Base-by-base conservation (phyloP, 805 yeast genomes). In the Starmerella apicola region DNA sequence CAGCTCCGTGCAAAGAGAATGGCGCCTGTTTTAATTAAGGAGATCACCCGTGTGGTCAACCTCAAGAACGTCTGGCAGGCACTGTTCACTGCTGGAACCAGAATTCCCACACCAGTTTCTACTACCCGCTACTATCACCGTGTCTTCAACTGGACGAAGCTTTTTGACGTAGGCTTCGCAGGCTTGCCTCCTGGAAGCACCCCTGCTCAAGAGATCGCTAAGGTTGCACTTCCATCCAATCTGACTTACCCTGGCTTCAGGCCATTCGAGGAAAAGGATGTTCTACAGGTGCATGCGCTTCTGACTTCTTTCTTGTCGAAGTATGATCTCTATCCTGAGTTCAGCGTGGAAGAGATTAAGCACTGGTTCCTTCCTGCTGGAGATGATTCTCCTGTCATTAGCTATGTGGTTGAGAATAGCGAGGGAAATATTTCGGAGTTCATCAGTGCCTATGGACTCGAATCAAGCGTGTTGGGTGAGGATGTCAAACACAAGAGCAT, bases 1-100 rank as follows among this genome's bases (percentile, higher is more conserved):
- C 83, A 88, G 60, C 69, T 91, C 50, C 71, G 98, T 56, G 70
- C 84, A n/a, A 91, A 91, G 60, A 76, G 98, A 53, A 68, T 91
- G 57, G 86, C 98, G 1, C 98, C 98, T 1, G 81, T 91, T 10
- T 66, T 91, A 53, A 91, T 91, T 60, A 81, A 81, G 54, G 98
- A 91, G 61, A 80, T 91, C 49, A 91, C 97, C 3, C 72, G 98
- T 57, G 71, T 97, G 51, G 91, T 91, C 48, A 88, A 91, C 61
- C 70, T 73, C 46, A 68, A 70, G 32, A 74, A 81, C 43, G 81
- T 86, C 44, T 91, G 96, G 95, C 96, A 86, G 60, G 98, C 97
- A 0, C 69, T 91, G 44, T 84, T 83, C 61, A 88, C 98, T 8
- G 94, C 88, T 0, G 98, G 97, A 9, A 75, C 78, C 3, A 78